Evolutionary conservation across 305 asterid species (phyloP).

Genomic region (Lippia alba): DNA sequence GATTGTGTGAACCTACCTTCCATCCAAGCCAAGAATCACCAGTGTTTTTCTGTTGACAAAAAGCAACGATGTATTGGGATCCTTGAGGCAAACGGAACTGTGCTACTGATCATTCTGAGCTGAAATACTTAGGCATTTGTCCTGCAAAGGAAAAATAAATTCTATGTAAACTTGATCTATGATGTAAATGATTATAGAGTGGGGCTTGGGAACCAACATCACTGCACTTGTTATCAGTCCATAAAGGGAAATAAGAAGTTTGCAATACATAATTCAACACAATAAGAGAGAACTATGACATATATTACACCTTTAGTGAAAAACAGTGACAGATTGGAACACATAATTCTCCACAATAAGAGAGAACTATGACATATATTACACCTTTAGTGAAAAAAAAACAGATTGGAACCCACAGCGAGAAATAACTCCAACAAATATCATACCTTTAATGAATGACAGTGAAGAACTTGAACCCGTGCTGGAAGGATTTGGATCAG

Average conservation of each 20-base stretch:
- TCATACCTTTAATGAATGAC: slow-evolving; percentile 84
- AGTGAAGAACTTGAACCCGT: slow-evolving; percentile 62
- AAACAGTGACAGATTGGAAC: slow-evolving; percentile 59
- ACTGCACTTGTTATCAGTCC: slow-evolving; percentile 17
- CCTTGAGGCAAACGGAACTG: slow-evolving; percentile 92
- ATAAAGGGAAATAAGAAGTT: slow-evolving; percentile 6
- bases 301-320: slow-evolving; percentile 75
- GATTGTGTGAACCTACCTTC: slow-evolving; percentile 62
- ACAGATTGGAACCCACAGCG: slow-evolving; percentile 36
- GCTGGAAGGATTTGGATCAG: slow-evolving; percentile 52
- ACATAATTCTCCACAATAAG: slow-evolving; percentile 14
- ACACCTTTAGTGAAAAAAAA: slow-evolving; percentile 88
- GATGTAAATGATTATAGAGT: slow-evolving; percentile 5
- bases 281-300: slow-evolving; percentile 20
- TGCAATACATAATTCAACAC: slow-evolving; percentile 13
- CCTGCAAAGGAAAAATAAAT: slow-evolving; percentile 46
- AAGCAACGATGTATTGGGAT: slow-evolving; percentile 69
- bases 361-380: slow-evolving; percentile 14
- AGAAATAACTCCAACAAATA: slow-evolving; percentile 10
- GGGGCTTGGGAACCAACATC: slow-evolving; percentile 5
- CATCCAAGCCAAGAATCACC: slow-evolving; percentile 92
- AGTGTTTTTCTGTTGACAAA: slow-evolving; percentile 91
- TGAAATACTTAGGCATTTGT: slow-evolving; percentile 93
- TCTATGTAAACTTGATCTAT: too few relatives aligned
- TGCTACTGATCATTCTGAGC: slow-evolving; percentile 97